A percentile compares a stretch with the other conserved stretches of the same genome.
Conservation (phyloP, 768 basidiomycete species). For the Tubosaeta sp. region DNA sequence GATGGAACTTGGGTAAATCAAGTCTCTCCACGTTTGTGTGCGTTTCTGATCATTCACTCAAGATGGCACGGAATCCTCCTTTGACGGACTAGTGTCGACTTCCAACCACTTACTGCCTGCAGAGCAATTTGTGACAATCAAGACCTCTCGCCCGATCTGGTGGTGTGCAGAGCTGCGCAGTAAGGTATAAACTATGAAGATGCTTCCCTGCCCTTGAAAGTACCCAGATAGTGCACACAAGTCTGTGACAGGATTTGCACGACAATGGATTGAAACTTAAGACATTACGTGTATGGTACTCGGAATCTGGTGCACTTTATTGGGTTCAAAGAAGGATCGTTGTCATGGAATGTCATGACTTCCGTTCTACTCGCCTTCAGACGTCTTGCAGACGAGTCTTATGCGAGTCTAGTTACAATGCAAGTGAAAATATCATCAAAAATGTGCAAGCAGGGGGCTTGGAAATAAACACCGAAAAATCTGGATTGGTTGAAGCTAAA, state of each 20-base stretch:
- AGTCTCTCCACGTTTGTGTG: background rate
- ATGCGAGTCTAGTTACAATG: background rate
- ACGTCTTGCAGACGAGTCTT: too few relatives aligned
- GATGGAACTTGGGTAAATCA: conserved; percentile 81
- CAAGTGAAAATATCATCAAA: background rate
- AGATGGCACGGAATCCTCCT: conserved; percentile 68
- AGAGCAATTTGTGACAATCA: conserved; percentile 61
- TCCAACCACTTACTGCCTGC: conserved; percentile 85
- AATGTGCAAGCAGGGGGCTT: background rate
- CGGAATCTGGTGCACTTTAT: too few relatives aligned
- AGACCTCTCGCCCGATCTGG: conserved; percentile 80
- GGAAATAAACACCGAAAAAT: background rate
- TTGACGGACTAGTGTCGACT: conserved; percentile 84
- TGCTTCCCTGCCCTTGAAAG: too few relatives aligned
- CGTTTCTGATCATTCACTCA: conserved; percentile 9
- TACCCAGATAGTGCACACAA: background rate
- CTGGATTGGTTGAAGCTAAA: background rate
- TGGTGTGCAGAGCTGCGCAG: conserved; percentile 78
- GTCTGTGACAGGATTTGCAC: background rate
- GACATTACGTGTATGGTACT: too few relatives aligned
- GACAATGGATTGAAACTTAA: too few relatives aligned
- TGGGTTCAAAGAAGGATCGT: too few relatives aligned
- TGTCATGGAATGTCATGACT: too few relatives aligned
- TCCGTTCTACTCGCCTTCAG: too few relatives aligned
- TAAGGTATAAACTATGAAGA: background rate